Conservation (phyloP, 352 stramenopile genomes). For the Pythium volutum region DNA sequence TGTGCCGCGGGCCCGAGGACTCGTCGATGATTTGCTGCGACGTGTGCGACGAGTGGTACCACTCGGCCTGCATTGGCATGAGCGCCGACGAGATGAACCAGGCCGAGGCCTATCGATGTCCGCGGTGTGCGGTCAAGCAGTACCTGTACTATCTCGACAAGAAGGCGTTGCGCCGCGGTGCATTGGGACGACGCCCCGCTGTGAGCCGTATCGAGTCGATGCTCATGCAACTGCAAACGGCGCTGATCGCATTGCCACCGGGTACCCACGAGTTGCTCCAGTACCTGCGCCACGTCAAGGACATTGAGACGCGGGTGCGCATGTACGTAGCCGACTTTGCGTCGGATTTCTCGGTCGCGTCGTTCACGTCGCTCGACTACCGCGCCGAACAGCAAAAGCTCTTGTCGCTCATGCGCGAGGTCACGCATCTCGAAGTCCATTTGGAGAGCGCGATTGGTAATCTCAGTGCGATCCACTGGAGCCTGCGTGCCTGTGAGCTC, state of each 20-base stretch:
- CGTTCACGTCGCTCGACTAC: conserved; percentile 48
- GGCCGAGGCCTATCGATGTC: conserved; percentile 73
- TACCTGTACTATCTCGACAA: conserved; percentile 71
- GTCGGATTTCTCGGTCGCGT: conserved; percentile 43
- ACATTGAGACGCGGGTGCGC: conserved; percentile 35
- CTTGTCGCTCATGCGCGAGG: conserved; percentile 47
- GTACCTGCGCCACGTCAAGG: conserved; percentile 50
- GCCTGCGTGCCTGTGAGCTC: conserved; percentile 61
- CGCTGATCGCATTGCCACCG: conserved; percentile 49
- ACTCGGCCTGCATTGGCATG: conserved; percentile 68
- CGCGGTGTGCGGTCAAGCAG: conserved; percentile 58
- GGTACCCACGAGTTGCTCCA: conserved; percentile 47
- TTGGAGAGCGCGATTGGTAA: conserved; percentile 48
- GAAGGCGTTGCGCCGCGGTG: conserved; percentile 43
- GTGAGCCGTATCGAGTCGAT: conserved; percentile 51
- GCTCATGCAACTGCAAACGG: conserved; percentile 48
- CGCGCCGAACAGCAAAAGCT: conserved; percentile 33
- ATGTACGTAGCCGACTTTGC: conserved; percentile 44
- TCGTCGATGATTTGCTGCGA: conserved; percentile 87
- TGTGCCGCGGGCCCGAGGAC: conserved; percentile 61
- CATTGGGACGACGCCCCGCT: conserved; percentile 45
- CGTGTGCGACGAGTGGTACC: conserved; percentile 87
- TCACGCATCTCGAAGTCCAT: conserved; percentile 57
- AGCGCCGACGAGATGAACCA: conserved; percentile 45
- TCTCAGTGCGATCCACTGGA: conserved; percentile 76